phyloP scores from a whole-genome alignment of 2,329 filamentous ascomycete genomes.

The Hypoxylon sp. region DNA sequence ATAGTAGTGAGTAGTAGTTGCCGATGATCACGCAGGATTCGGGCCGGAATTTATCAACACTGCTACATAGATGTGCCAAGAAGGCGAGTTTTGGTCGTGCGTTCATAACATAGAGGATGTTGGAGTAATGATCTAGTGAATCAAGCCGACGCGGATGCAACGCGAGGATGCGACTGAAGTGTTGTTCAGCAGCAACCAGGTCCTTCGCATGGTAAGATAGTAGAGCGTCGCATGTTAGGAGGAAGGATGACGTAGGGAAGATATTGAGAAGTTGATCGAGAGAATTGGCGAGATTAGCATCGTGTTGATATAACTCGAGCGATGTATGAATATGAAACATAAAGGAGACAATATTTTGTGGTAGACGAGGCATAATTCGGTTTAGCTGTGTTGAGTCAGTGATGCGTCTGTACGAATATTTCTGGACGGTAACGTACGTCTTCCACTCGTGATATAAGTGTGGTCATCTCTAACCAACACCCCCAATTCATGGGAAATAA shows the following conservation, averaged over 20 bases:
- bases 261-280: slow-evolving; percentile 83
- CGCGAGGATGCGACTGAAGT: slow-evolving; percentile 84
- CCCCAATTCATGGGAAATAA: slow-evolving; percentile 97
- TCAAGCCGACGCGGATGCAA: slow-evolving; percentile 81
- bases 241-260: slow-evolving; percentile 88
- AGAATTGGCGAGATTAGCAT: slow-evolving; percentile 77
- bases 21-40: slow-evolving; percentile 97
- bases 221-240: slow-evolving; percentile 89
- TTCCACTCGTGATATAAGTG: slow-evolving; percentile 81
- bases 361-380: slow-evolving; percentile 76
- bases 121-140: slow-evolving; percentile 94
- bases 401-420: neutral
- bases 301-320: slow-evolving; percentile 91
- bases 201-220: slow-evolving; percentile 92
- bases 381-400: slow-evolving; percentile 69
- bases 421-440: slow-evolving; percentile 68
- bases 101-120: slow-evolving; percentile 94
- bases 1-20: slow-evolving; percentile 95
- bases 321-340: slow-evolving; percentile 94
- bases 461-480: slow-evolving; percentile 92
- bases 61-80: slow-evolving; percentile 88
- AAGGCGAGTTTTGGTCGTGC: slow-evolving; percentile 90
- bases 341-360: slow-evolving; percentile 90
- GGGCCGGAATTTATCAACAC: slow-evolving; percentile 93
- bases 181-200: slow-evolving; percentile 73